Conservation (phyloP, 2,329 filamentous ascomycete genomes). For the Didymella arachidicola region DNA sequence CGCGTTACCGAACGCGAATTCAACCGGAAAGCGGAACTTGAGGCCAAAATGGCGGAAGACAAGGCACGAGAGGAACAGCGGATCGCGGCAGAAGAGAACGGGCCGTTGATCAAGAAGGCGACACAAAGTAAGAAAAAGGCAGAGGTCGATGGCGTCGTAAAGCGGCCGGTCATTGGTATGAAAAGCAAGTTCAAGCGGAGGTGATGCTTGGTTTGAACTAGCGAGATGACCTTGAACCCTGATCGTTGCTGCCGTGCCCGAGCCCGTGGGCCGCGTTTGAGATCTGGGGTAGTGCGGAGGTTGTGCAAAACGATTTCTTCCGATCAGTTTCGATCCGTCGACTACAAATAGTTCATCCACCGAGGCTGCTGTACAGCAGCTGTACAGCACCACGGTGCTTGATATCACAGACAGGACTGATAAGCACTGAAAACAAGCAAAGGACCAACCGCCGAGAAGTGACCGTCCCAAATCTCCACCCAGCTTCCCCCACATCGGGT, state of each 20-base stretch:
- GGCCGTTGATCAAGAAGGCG: conserved; percentile 38
- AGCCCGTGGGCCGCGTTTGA: conserved; percentile 2
- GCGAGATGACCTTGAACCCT: not conserved
- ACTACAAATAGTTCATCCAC: not conserved
- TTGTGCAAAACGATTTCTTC: not conserved
- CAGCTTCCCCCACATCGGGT: not conserved
- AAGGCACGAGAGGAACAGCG: conserved; percentile 71
- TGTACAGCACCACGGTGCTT: too few species aligned
- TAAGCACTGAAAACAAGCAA: not conserved
- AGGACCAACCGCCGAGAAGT: not conserved
- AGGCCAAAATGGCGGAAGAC: conserved; percentile 89
- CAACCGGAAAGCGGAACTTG: conserved; percentile 91
- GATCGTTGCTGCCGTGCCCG: not conserved
- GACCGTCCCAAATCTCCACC: conserved; percentile 1
- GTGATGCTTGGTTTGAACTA: not conserved
- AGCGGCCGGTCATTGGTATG: conserved; percentile 46
- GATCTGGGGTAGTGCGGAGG: conserved; percentile 2
- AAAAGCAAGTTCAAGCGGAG: conserved; percentile 37
- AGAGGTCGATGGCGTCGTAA: conserved; percentile 51
- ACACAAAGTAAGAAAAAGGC: conserved; percentile 39
- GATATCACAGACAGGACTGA: not conserved
- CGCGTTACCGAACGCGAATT: conserved; percentile 90
- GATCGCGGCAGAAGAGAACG: conserved; percentile 47
- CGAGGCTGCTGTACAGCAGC: too few species aligned
- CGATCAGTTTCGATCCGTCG: not conserved